Conservation (phyloP, 371 early-diverging fungal genomes). For the Mucor circinelloides region DNA sequence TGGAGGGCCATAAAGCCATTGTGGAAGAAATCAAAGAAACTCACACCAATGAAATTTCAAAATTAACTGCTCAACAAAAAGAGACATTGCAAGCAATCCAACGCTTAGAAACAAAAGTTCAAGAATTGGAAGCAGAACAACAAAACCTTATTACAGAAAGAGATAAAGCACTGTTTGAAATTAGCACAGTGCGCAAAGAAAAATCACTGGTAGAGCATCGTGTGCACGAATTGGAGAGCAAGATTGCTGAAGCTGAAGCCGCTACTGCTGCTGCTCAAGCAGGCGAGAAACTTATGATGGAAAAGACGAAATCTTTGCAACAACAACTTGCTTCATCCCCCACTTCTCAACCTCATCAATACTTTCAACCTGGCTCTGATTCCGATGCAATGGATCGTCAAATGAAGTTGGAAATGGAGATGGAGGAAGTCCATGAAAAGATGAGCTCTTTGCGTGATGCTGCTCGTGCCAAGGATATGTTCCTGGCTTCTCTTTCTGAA, state of each 20-base stretch:
- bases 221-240: constrained; percentile 49
- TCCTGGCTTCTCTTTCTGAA: constrained; percentile 44
- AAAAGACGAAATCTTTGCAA: constrained; percentile 18
- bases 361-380: constrained; percentile 28
- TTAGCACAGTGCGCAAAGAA: constrained; percentile 60
- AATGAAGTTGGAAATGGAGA: constrained; percentile 49
- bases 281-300: constrained; percentile 7
- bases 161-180: constrained; percentile 54
- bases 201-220: constrained; percentile 41
- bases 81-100: constrained; percentile 24
- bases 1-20: constrained; percentile 45
- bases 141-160: constrained; percentile 59
- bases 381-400: constrained; percentile 32
- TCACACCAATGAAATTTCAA: constrained; percentile 24
- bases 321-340: constrained; percentile 29
- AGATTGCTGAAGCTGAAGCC: constrained; percentile 47
- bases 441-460: constrained; percentile 47
- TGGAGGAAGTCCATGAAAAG: constrained; percentile 57
- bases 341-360: constrained; percentile 25
- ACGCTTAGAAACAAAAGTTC: constrained; percentile 36
- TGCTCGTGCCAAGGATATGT: constrained; percentile 56
- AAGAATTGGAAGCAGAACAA: constrained; percentile 64
- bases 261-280: constrained; percentile 46
- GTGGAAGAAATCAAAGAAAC: constrained; percentile 41
- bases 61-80: constrained; percentile 24